Evolutionary conservation across 305 asterid genomes (phyloP), one percentile per base, ranked within the genome.

Genomic region (Striga hermonthica): DNA sequence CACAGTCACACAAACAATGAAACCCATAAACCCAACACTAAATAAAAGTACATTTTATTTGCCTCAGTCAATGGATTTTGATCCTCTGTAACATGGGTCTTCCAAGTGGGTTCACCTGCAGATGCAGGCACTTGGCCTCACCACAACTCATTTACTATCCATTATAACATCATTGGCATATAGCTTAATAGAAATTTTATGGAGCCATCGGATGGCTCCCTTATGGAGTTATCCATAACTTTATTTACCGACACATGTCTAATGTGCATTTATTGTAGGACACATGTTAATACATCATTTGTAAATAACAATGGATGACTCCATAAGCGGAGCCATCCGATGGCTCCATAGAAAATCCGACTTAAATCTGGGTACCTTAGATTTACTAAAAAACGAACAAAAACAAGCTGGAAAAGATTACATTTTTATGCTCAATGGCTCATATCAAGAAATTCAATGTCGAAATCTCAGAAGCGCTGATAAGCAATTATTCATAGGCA

Each of bases 391-490:
- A n/a, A n/a, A n/a, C n/a, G n/a, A n/a, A n/a, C n/a, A n/a, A n/a
- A n/a, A n/a, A n/a, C n/a, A n/a, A n/a, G n/a, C n/a, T n/a, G n/a
- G n/a, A n/a, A n/a, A n/a, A n/a, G 48, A 10, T 4, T 22, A 22
- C 1, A 22, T 22, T 1, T 22, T 22, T 22, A 2, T 22, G 9
- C 9, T n/a, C 4, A 22, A 37, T 31, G 84, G 82, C 81, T 79
- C 84, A 78, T 75, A 80, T 80, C 50, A 79, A 79, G 81, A 79
- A 79, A 79, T 82, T 79, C 81, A 79, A 76, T 52, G 12, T 2
- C 7, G 5, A 11, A 48, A 56, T 66, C 86, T 83, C 86, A 78
- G 86, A 81, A 81, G 84, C 82, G 84, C 82, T 75, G 84, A 76
- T 78, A 79, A 80, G 9, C 1, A 40, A 34, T 22, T 56, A 72